These are phyloP conservation scores for Narthecium ossifragum DNA, from an alignment of 106 monocot species.

Conservation along the genomic window DNA sequence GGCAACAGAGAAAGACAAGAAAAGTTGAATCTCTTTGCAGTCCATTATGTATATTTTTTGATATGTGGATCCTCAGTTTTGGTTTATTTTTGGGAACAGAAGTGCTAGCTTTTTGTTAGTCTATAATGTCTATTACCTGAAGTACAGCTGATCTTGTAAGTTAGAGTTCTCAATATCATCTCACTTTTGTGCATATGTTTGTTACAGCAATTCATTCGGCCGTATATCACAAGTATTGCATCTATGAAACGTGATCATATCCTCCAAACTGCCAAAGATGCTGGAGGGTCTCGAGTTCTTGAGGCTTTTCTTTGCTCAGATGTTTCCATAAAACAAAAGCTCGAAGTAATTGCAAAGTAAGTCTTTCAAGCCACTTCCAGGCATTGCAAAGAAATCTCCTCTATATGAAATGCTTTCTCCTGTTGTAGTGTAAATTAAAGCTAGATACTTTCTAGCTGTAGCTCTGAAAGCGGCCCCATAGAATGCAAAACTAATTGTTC, in stretches of 20 bases:
- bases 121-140: neutral
- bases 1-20: too few relatives aligned
- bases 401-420: too few relatives aligned
- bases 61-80: too few relatives aligned
- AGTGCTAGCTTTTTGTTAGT: neutral
- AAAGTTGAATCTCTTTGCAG: too few relatives aligned
- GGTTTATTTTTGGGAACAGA: neutral
- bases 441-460: neutral
- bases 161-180: too few relatives aligned
- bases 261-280: constrained; percentile 51
- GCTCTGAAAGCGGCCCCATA: neutral
- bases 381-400: too few relatives aligned
- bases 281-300: constrained; percentile 57
- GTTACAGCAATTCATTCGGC: constrained; percentile 36
- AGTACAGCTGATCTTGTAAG: neutral
- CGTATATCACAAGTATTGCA: constrained; percentile 32
- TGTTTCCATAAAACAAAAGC: constrained; percentile 36
- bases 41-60: too few relatives aligned
- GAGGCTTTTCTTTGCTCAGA: constrained; percentile 68
- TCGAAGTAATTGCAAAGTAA: constrained; percentile 56
- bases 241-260: constrained; percentile 43
- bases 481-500: neutral
- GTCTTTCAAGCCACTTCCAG: too few relatives aligned
- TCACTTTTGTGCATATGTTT: too few relatives aligned
- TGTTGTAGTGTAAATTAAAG: too few relatives aligned